Percentiles rank a stretch among this genome's conserved stretches.
These are phyloP conservation scores for Fomitopsis betulina DNA, from an alignment of 1,284 basidiomycete species.

Conservation along the genomic window DNA sequence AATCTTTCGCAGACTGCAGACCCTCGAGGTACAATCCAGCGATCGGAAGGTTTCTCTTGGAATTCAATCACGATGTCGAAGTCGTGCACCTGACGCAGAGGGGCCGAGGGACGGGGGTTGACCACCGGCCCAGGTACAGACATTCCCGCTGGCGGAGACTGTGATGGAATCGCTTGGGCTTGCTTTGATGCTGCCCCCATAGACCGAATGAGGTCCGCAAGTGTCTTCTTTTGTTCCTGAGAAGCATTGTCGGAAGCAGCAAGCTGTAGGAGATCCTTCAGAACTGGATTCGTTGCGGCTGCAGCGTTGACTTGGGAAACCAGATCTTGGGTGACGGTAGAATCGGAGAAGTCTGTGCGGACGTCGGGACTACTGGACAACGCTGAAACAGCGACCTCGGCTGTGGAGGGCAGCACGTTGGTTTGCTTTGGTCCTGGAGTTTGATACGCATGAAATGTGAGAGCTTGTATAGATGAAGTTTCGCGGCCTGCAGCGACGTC, in stretches of 20 bases:
- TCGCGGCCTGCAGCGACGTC: slow-evolving; percentile 4
- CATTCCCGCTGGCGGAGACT: slow-evolving; percentile 9
- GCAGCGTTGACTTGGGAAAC: slow-evolving; percentile 62
- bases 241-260: slow-evolving; percentile 56
- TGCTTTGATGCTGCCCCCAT: slow-evolving; percentile 27
- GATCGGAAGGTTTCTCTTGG: slow-evolving; percentile 51
- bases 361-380: slow-evolving; percentile 1
- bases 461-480: not conserved
- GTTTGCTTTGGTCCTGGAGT: not conserved
- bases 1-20: slow-evolving; percentile 42
- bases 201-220: slow-evolving; percentile 61
- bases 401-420: not conserved
- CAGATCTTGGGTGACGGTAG: slow-evolving; percentile 41
- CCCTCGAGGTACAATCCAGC: slow-evolving; percentile 62
- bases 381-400: slow-evolving; percentile 4
- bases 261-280: slow-evolving; percentile 57
- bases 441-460: not conserved
- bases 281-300: slow-evolving; percentile 55
- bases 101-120: not conserved
- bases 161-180: slow-evolving; percentile 4
- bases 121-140: slow-evolving; percentile 11
- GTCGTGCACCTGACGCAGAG: slow-evolving; percentile 30
- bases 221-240: slow-evolving; percentile 56
- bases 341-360: slow-evolving; percentile 12
- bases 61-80: slow-evolving; percentile 72